Conservation (phyloP, 208 protist species). For the Trypanosoma avium region DNA sequence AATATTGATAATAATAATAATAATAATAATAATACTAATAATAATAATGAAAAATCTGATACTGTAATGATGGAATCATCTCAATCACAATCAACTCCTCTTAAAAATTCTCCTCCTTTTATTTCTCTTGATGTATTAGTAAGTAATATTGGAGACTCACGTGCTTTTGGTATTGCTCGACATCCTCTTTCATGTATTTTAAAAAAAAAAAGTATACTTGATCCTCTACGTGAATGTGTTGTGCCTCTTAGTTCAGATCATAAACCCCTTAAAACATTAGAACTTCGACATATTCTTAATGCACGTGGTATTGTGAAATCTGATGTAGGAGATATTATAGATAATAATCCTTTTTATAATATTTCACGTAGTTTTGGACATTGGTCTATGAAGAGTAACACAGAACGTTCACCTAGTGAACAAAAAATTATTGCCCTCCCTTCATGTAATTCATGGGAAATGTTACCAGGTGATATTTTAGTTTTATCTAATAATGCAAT, state of each 20-base stretch:
- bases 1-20: not conserved
- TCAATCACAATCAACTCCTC: no score
- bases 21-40: slow-evolving; percentile 27
- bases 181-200: slow-evolving; percentile 45
- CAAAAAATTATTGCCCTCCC: slow-evolving; percentile 81
- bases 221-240: slow-evolving; percentile 51
- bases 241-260: slow-evolving; percentile 77
- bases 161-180: slow-evolving; percentile 76
- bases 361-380: slow-evolving; percentile 81
- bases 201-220: slow-evolving; percentile 38
- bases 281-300: slow-evolving; percentile 63
- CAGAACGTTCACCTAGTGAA: slow-evolving; percentile 45
- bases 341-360: slow-evolving; percentile 74
- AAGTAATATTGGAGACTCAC: slow-evolving; percentile 58
- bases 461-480: slow-evolving; percentile 72
- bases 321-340: slow-evolving; percentile 50
- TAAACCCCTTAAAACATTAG: slow-evolving; percentile 43
- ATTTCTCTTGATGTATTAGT: slow-evolving; percentile 72
- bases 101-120: slow-evolving; percentile 5
- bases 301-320: slow-evolving; percentile 62
- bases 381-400: slow-evolving; percentile 78
- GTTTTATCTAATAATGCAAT: slow-evolving; percentile 74
- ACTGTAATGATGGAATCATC: no score
- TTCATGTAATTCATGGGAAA: slow-evolving; percentile 61
- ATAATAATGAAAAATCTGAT: no score